Evolutionary conservation across 176 grass and related monocot species (phyloP), one percentile per base, ranked within the genome.

Genomic region (Musa troglodytarum): DNA sequence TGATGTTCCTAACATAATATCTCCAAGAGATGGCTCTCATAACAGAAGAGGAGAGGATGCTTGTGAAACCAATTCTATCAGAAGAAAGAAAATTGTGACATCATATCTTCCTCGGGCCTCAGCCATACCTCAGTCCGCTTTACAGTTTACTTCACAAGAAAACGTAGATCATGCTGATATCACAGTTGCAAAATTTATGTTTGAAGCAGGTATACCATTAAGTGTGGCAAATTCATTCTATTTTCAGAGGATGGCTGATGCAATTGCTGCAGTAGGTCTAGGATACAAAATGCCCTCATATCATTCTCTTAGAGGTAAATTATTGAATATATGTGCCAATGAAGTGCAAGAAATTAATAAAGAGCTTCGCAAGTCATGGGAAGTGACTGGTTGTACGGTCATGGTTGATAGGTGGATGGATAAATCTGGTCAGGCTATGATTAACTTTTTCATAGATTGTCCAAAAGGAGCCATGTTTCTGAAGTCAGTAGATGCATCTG

Each of bases 391-490:
- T 8, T 84, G 78, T 74, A 79, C 69, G 63, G 69, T 82, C 57
- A 76, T 79, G 78, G 29, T 74, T 13, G 64, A 82, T 65, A 71
- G 79, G 28, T 78, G 74, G 20, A 63, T 63, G 10, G 75, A 88
- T 77, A 49, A 17, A 22, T 49, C 24, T 52, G 63, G 72, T 54
- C 29, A 49, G 19, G 28, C 54, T 7, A 53, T 88, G 0, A 65
- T 88, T 69, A 88, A 85, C 66, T 84, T 88, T 52, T 74, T 84
- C 57, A 25, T 79, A 17, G 82, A 84, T 82, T 88, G 76, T n/a
- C 73, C 78, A 17, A 78, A 74, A 69, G 86, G 79, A 19, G 76
- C 64, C 9, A 80, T 85, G 28, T 82, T 88, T 75, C 79, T 88
- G 10, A 88, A 76, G 65, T 88, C 86, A 64, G 29, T 79, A 50